Conservation (phyloP, 164 flowering plant species). For the Macadamia tetraphylla region DNA sequence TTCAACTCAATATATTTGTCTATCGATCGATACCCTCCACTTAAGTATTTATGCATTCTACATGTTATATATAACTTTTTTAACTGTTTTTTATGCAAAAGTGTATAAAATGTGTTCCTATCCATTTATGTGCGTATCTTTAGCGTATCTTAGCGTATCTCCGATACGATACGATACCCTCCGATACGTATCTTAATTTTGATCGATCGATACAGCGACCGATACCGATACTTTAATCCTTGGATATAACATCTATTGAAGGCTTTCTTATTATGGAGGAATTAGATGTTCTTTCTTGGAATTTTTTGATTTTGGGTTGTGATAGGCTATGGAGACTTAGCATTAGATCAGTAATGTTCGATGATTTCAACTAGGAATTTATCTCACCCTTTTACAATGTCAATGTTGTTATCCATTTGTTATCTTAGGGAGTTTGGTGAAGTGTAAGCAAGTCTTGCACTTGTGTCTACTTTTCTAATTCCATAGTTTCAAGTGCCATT, state of each 20-base stretch:
- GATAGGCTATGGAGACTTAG: slow-evolving; percentile 23
- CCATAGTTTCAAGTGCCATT: slow-evolving; percentile 53
- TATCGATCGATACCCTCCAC: too few relatives aligned
- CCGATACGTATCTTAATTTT: too few relatives aligned
- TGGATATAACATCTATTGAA: slow-evolving; percentile 48
- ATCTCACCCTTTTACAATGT: slow-evolving; percentile 48
- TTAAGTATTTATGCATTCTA: too few relatives aligned
- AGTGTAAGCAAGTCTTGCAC: slow-evolving; percentile 54
- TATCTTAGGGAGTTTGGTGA: slow-evolving; percentile 34
- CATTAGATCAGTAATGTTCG: slow-evolving; percentile 22
- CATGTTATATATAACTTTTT: too few relatives aligned
- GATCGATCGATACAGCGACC: too few relatives aligned
- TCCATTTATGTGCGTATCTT: too few relatives aligned
- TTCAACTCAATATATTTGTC: too few relatives aligned
- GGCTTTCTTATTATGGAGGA: slow-evolving; percentile 36
- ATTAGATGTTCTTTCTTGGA: slow-evolving; percentile 47
- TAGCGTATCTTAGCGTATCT: too few relatives aligned
- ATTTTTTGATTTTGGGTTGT: slow-evolving; percentile 34
- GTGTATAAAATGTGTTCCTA: too few relatives aligned
- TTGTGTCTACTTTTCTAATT: slow-evolving; percentile 45
- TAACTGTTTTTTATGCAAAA: too few relatives aligned
- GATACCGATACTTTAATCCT: too few relatives aligned
- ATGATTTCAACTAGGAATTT: slow-evolving; percentile 25
- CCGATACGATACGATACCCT: too few relatives aligned
- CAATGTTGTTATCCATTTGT: slow-evolving; percentile 37